A percentile compares a stretch with the other conserved stretches of the same genome.
Conservation (phyloP, 2,329 filamentous ascomycete species). For the Aspergillus alliaceus region DNA sequence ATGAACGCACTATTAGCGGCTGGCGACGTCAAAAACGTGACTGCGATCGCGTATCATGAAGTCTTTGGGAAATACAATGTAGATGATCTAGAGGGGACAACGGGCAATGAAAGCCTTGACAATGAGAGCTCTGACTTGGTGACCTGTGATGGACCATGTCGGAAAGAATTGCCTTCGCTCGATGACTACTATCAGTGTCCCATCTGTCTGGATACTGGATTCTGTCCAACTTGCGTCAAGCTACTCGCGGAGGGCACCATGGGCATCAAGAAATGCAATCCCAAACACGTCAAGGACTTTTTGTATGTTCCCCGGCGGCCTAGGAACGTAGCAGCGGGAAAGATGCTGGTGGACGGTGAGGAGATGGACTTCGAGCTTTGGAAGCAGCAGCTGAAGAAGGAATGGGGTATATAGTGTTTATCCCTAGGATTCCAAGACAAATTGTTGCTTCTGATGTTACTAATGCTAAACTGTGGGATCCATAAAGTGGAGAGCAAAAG, state of each 20-base stretch:
- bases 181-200: conserved; percentile 5
- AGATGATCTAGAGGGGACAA: background rate
- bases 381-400: background rate
- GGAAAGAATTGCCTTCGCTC: background rate
- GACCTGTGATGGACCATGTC: conserved; percentile 9
- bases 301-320: conserved; percentile 3
- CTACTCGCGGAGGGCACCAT: background rate
- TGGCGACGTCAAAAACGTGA: conserved; percentile 5
- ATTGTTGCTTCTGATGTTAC: too few species aligned
- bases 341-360: background rate
- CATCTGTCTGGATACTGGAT: conserved; percentile 10
- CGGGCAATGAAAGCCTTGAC: background rate
- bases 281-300: conserved; percentile 7
- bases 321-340: background rate
- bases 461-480: too few species aligned
- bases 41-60: background rate
- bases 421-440: too few species aligned
- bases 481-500: too few species aligned
- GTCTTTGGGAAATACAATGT: background rate
- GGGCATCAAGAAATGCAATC: conserved; percentile 1
- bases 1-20: background rate
- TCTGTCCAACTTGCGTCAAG: conserved; percentile 3
- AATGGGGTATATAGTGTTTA: background rate
- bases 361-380: background rate
- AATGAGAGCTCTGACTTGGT: background rate